phyloP scores from a whole-genome alignment of 768 basidiomycete genomes.

The Tricholoma matsutake region DNA sequence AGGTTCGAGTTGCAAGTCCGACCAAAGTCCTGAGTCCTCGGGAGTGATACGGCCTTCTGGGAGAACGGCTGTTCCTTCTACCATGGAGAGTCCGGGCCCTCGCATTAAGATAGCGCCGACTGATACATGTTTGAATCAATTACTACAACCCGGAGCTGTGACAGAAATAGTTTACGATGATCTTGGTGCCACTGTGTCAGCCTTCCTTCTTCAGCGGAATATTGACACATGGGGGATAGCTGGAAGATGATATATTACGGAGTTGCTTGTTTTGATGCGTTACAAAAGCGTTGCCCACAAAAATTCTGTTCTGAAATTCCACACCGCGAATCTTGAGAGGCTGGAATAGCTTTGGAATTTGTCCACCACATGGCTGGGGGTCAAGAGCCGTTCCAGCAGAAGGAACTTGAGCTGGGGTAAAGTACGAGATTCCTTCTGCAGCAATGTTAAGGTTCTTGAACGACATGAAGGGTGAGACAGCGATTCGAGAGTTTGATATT shows the following conservation, averaged over 20 bases:
- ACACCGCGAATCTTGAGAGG: conserved; percentile 45
- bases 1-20: conserved; percentile 48
- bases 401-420: background rate
- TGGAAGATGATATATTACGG: conserved; percentile 8
- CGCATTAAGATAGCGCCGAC: conserved; percentile 53
- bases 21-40: conserved; percentile 62
- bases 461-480: background rate
- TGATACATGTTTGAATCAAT: conserved; percentile 16
- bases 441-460: background rate
- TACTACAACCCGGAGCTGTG: conserved; percentile 18
- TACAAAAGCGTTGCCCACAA: conserved; percentile 31
- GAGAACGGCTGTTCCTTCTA: conserved; percentile 66
- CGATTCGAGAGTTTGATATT: background rate
- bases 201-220: conserved; percentile 51
- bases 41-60: conserved; percentile 63
- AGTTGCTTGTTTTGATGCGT: background rate
- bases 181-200: conserved; percentile 54
- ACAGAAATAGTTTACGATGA: conserved; percentile 47
- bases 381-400: conserved; percentile 51
- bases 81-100: conserved; percentile 52
- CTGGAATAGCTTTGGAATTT: conserved; percentile 2
- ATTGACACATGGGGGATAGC: conserved; percentile 60
- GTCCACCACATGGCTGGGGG: conserved; percentile 29
- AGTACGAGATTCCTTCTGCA: background rate
- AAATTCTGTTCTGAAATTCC: conserved; percentile 50